Percentiles rank a stretch among this genome's conserved stretches.
phyloP scores from a whole-genome alignment of 1,139 yeast genomes.

The Pichia sp. region DNA sequence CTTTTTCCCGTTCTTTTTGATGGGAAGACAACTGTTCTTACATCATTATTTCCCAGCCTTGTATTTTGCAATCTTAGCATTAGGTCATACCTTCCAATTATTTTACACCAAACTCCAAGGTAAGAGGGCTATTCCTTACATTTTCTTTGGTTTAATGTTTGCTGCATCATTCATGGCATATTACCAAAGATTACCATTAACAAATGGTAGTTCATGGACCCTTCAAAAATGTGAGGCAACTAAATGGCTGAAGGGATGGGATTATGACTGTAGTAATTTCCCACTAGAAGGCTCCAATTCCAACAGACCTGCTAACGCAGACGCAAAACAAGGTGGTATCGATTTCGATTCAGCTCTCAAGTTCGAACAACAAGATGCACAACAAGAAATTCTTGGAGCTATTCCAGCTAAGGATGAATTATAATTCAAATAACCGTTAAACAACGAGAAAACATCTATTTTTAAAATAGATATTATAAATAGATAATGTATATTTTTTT shows the following conservation, averaged over 20 bases:
- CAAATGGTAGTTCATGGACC: conserved; percentile 83
- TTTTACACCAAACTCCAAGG: conserved; percentile 42
- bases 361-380: conserved; percentile 6
- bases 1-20: conserved; percentile 78
- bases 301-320: conserved; percentile 9
- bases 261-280: conserved; percentile 69
- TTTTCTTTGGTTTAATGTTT: conserved; percentile 40
- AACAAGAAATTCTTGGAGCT: neutral
- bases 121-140: conserved; percentile 36
- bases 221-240: conserved; percentile 52
- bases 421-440: neutral
- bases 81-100: conserved; percentile 77
- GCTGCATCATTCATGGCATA: conserved; percentile 48
- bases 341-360: conserved; percentile 20
- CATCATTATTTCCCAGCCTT: conserved; percentile 91
- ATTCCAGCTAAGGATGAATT: conserved; percentile 12
- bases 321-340: conserved; percentile 8
- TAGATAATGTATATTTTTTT: too few relatives aligned
- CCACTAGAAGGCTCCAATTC: conserved; percentile 22
- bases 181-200: conserved; percentile 59
- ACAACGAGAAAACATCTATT: too few relatives aligned
- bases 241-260: conserved; percentile 65
- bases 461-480: too few relatives aligned
- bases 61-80: conserved; percentile 78
- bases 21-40: conserved; percentile 90